Evolutionary conservation across 2,329 filamentous ascomycete species (phyloP).

Genomic region (Cytospora chrysosperma): DNA sequence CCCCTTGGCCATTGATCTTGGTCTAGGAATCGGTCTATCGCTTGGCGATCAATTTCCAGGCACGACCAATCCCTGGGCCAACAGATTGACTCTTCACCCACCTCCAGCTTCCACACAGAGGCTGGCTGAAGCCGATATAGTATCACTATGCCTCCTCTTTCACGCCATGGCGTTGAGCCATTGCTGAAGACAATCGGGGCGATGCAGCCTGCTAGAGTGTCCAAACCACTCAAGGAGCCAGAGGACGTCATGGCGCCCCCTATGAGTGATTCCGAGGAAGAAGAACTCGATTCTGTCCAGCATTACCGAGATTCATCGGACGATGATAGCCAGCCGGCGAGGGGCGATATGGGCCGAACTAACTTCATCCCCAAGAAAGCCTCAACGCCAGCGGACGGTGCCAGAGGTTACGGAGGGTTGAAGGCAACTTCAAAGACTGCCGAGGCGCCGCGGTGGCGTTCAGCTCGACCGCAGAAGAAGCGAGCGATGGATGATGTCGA

Average conservation of each 20-base stretch:
- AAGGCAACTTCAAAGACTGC: neutral
- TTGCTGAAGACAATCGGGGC: slow-evolving; percentile 17
- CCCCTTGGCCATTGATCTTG: neutral
- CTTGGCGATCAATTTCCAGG: neutral
- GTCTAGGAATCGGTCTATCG: neutral
- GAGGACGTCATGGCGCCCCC: slow-evolving; percentile 30
- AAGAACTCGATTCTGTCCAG: slow-evolving; percentile 14
- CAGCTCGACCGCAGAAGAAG: slow-evolving; percentile 6
- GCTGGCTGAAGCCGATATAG: neutral
- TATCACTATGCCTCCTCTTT: neutral
- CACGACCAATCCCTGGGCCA: neutral
- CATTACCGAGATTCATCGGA: slow-evolving; percentile 21
- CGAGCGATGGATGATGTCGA: slow-evolving; percentile 1
- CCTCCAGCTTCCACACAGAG: neutral
- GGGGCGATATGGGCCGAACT: slow-evolving; percentile 36
- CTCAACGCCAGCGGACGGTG: slow-evolving; percentile 8
- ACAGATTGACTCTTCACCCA: neutral
- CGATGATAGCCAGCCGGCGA: slow-evolving; percentile 28
- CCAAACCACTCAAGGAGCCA: slow-evolving; percentile 23
- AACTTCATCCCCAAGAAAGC: slow-evolving; percentile 29
- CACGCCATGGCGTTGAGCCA: neutral
- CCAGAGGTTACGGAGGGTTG: neutral
- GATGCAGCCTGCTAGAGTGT: slow-evolving; percentile 4
- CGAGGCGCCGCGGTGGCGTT: neutral
- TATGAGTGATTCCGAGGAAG: slow-evolving; percentile 29